A percentile compares a stretch with the other conserved stretches of the same genome.
These are phyloP conservation scores for Cylindrotheca closterium DNA, from an alignment of 108 stramenopile species.

Conservation along the genomic window DNA sequence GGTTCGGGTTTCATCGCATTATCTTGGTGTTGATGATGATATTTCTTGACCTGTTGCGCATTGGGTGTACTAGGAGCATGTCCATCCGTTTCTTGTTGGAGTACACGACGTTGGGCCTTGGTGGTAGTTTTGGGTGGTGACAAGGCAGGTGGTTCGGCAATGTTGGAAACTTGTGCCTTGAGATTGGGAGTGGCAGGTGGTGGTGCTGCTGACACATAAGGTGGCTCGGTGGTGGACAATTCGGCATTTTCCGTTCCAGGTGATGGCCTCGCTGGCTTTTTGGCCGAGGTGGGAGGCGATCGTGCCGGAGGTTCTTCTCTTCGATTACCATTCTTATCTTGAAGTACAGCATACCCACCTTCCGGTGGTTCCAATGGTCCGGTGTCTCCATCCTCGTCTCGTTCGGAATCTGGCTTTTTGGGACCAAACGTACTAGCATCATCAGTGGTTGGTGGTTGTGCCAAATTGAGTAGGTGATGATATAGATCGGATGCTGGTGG, in stretches of 20 bases:
- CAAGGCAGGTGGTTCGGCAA: not conserved
- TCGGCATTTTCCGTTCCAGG: not conserved
- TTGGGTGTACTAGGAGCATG: too few species aligned
- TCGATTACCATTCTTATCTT: not conserved
- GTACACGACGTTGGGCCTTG: not conserved
- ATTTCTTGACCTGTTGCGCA: too few species aligned
- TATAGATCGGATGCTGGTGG: conserved; percentile 4
- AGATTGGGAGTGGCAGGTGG: not conserved
- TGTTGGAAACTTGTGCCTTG: not conserved
- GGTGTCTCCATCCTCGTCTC: conserved; percentile 4
- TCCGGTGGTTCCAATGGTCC: conserved; percentile 13
- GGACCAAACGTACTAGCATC: too few species aligned
- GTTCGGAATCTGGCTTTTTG: too few species aligned
- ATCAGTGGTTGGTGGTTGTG: too few species aligned
- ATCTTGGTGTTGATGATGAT: too few species aligned
- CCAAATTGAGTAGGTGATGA: not conserved
- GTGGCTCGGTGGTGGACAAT: too few species aligned
- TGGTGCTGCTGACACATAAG: not conserved
- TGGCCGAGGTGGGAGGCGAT: not conserved
- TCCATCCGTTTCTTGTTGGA: not conserved
- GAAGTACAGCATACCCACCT: not conserved
- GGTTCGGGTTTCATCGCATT: not conserved
- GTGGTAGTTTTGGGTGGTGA: not conserved
- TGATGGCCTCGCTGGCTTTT: not conserved
- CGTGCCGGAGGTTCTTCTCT: not conserved